These are phyloP conservation scores for Paramecium biaurelia DNA, from an alignment of 73 alveolate genomes.

Conservation along the genomic window DNA sequence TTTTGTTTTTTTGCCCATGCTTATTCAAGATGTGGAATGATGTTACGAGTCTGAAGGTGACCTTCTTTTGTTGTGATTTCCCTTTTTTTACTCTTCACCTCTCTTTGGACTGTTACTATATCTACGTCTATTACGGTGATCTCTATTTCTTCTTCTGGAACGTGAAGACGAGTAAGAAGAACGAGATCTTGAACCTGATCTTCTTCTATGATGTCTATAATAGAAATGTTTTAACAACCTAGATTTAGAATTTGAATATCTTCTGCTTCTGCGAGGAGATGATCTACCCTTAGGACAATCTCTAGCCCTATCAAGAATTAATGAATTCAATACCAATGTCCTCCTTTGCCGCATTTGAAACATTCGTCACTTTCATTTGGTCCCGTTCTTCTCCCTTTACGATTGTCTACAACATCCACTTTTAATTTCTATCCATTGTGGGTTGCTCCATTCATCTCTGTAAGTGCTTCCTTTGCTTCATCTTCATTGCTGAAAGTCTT, in stretches of 20 bases:
- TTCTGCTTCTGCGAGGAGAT: not conserved
- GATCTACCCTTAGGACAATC: not conserved
- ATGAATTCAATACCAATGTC: not conserved
- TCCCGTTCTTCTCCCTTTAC: slow-evolving; percentile 44
- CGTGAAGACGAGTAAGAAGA: slow-evolving; percentile 36
- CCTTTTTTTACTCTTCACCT: not conserved
- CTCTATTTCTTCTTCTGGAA: slow-evolving; percentile 32
- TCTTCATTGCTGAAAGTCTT: not conserved
- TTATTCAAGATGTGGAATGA: not conserved
- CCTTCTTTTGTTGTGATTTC: not conserved
- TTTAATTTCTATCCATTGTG: slow-evolving; percentile 6
- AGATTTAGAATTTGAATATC: slow-evolving; percentile 11
- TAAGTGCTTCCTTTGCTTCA: slow-evolving; percentile 14
- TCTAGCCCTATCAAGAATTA: not conserved
- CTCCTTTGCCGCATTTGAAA: slow-evolving; percentile 40
- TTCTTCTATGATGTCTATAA: slow-evolving; percentile 31
- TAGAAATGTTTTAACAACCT: not conserved
- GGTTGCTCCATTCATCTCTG: not conserved
- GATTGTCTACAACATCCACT: slow-evolving; percentile 44
- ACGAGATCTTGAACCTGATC: slow-evolving; percentile 10
- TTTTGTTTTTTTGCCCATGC: not conserved
- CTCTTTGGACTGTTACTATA: slow-evolving; percentile 30
- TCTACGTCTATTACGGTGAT: slow-evolving; percentile 10
- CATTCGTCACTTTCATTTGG: slow-evolving; percentile 15
- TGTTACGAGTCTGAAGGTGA: not conserved